A percentile compares a stretch with the other conserved stretches of the same genome.
phyloP scores from a whole-genome alignment of 2,329 filamentous ascomycete species.

The Curvularia lunata region DNA sequence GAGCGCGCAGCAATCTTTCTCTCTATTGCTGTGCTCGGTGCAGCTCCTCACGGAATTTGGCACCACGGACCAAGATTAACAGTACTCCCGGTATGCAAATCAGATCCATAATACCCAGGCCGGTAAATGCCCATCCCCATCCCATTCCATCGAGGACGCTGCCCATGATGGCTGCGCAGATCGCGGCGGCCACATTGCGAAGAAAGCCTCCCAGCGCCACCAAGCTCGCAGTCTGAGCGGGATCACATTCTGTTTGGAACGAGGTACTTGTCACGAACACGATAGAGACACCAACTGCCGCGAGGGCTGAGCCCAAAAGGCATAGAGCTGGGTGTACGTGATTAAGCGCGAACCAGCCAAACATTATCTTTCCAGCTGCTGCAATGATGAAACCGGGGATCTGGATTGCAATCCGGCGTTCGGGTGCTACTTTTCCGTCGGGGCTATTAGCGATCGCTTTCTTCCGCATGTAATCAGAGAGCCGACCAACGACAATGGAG shows the following conservation, averaged over 20 bases:
- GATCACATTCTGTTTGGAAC: slow-evolving; percentile 52
- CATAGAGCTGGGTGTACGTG: slow-evolving; percentile 28
- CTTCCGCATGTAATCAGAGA: slow-evolving; percentile 49
- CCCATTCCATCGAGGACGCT: slow-evolving; percentile 46
- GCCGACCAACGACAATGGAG: slow-evolving; percentile 48
- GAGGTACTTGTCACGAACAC: slow-evolving; percentile 54
- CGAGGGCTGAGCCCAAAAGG: slow-evolving; percentile 35
- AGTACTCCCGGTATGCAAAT: slow-evolving; percentile 34
- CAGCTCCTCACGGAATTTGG: slow-evolving; percentile 31
- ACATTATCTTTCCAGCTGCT: slow-evolving; percentile 50
- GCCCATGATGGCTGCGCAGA: slow-evolving; percentile 49
- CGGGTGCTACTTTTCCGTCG: slow-evolving; percentile 43
- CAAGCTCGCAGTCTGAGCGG: slow-evolving; percentile 49
- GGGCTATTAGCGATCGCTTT: slow-evolving; percentile 31
- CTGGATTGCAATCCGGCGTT: slow-evolving; percentile 51
- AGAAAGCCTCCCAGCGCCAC: slow-evolving; percentile 53
- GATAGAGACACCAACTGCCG: slow-evolving; percentile 49
- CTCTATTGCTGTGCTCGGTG: slow-evolving; percentile 21
- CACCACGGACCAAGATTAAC: slow-evolving; percentile 30
- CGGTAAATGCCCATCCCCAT: slow-evolving; percentile 52
- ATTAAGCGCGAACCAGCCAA: slow-evolving; percentile 50
- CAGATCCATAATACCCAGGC: slow-evolving; percentile 45
- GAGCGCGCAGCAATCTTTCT: background rate
- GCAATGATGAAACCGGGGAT: slow-evolving; percentile 51
- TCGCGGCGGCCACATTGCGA: slow-evolving; percentile 51